These are phyloP conservation scores for Suhomyces bolitotheri DNA, from an alignment of 1,139 yeast species.

Conservation along the genomic window DNA sequence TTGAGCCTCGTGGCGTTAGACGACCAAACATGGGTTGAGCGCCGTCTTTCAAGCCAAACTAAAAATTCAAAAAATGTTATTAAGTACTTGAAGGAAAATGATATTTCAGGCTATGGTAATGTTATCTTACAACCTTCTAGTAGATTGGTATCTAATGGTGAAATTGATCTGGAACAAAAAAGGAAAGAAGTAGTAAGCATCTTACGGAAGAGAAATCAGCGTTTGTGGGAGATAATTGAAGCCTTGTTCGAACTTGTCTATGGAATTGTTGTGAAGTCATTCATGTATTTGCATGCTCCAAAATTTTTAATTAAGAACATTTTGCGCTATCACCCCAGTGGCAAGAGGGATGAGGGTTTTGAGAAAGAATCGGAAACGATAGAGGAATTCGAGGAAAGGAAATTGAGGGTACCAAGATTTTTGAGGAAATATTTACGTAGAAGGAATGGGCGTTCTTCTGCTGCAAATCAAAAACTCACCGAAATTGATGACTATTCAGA, in stretches of 20 bases:
- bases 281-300: constrained; percentile 12
- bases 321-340: not conserved
- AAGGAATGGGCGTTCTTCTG: constrained; percentile 1
- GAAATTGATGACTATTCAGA: constrained; percentile 25
- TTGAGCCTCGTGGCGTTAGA: constrained; percentile 51
- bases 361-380: constrained; percentile 17
- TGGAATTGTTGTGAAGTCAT: constrained; percentile 20
- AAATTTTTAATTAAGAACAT: constrained; percentile 3
- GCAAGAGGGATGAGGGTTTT: constrained; percentile 1
- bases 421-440: constrained; percentile 23
- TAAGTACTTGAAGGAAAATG: constrained; percentile 20
- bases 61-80: constrained; percentile 12
- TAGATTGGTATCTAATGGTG: constrained; percentile 21
- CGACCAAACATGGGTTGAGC: constrained; percentile 61
- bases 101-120: constrained; percentile 35
- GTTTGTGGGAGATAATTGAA: constrained; percentile 20
- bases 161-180: constrained; percentile 2
- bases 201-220: constrained; percentile 23
- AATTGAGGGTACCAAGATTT: constrained; percentile 27
- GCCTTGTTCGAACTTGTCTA: constrained; percentile 28
- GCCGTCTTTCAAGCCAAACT: constrained; percentile 13
- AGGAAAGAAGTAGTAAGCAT: constrained; percentile 21
- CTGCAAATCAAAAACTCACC: not conserved
- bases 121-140: constrained; percentile 32
- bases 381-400: constrained; percentile 25